Conservation (phyloP, 176 grass and related monocot genomes). For the Pontederia crassipes region DNA sequence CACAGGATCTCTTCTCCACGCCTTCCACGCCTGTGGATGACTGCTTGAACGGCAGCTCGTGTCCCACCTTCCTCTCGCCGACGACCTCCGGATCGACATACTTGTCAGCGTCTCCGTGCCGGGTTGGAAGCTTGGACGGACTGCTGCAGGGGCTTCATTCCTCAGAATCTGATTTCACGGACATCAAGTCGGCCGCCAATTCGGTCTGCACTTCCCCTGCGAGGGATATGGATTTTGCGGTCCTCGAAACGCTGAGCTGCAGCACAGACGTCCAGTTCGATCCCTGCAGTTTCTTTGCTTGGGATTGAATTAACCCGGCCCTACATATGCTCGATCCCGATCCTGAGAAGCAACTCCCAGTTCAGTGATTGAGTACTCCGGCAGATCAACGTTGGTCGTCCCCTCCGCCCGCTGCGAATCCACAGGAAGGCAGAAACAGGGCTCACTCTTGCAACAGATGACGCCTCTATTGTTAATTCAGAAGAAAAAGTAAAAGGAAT, state of each 20-base stretch:
- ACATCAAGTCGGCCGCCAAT: slow-evolving; percentile 4
- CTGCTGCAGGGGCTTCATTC: neutral
- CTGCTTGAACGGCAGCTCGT: slow-evolving; percentile 3
- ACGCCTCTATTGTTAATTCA: no score
- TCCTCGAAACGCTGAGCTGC: slow-evolving; percentile 1
- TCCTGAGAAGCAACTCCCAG: no score
- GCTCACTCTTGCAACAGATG: no score
- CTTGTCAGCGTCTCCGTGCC: slow-evolving; percentile 16
- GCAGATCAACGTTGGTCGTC: no score
- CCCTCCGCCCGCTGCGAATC: no score
- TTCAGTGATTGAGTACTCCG: no score
- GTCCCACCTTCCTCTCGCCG: slow-evolving; percentile 17
- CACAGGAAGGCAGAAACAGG: no score
- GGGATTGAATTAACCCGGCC: neutral
- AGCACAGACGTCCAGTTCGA: slow-evolving; percentile 12
- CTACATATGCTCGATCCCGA: no score
- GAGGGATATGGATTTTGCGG: slow-evolving; percentile 24
- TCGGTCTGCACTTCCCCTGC: slow-evolving; percentile 18
- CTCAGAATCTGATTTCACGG: slow-evolving; percentile 15
- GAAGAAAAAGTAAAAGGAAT: no score
- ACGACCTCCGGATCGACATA: slow-evolving; percentile 9
- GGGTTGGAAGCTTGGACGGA: slow-evolving; percentile 10
- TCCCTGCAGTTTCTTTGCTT: slow-evolving; percentile 14
- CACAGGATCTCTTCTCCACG: slow-evolving; percentile 11
- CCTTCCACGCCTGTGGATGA: neutral